Evolutionary conservation across 768 basidiomycete species (phyloP).

Genomic region (Postia placenta): DNA sequence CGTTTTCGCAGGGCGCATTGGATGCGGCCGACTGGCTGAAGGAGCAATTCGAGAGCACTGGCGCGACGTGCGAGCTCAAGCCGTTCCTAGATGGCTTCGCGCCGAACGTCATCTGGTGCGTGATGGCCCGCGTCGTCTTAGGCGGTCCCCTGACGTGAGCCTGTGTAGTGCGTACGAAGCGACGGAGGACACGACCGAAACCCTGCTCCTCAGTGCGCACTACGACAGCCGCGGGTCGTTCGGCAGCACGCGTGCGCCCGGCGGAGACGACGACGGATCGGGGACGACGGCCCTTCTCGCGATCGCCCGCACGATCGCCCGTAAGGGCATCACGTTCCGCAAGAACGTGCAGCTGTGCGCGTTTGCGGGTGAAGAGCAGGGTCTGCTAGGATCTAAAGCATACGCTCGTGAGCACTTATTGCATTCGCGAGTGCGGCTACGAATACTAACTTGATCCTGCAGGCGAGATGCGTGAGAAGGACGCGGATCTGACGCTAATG

Average conservation of each 20-base stretch:
- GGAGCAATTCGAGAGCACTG: conserved; percentile 62
- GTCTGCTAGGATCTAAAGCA: conserved; percentile 67
- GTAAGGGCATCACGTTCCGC: conserved; percentile 61
- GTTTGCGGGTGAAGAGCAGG: conserved; percentile 93
- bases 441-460: background rate
- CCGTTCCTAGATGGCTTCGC: conserved; percentile 68
- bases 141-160: background rate
- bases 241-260: conserved; percentile 63
- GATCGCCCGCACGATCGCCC: conserved; percentile 70
- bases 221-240: conserved; percentile 92
- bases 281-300: conserved; percentile 69
- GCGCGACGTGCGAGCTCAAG: conserved; percentile 65
- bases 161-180: conserved; percentile 49
- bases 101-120: conserved; percentile 82
- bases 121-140: background rate
- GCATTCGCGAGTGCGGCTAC: background rate
- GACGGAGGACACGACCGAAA: conserved; percentile 50
- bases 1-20: conserved; percentile 62
- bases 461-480: conserved; percentile 53
- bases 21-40: conserved; percentile 74
- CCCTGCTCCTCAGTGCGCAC: conserved; percentile 76
- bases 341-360: conserved; percentile 75
- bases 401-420: conserved; percentile 61
- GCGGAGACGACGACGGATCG: conserved; percentile 59
- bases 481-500: conserved; percentile 73